phyloP scores from a whole-genome alignment of 164 flowering plant genomes.

The Magnolia changhungtana region DNA sequence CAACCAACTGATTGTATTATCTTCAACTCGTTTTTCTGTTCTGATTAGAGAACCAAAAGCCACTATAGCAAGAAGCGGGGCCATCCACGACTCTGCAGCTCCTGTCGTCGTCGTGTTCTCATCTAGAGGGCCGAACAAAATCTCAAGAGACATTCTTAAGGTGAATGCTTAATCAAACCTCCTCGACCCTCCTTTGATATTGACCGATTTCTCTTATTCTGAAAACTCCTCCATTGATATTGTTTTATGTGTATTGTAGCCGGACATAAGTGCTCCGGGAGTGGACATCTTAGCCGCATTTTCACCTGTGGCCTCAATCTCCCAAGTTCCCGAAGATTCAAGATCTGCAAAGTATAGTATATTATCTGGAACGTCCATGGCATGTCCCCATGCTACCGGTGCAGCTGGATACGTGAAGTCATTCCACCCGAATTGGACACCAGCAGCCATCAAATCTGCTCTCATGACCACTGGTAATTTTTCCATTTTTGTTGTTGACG shows the following conservation, averaged over 20 bases:
- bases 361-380: conserved; percentile 5
- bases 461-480: conserved; percentile 10
- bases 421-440: conserved; percentile 11
- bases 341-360: neutral
- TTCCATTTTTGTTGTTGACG: no score
- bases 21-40: neutral
- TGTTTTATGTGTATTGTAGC: neutral
- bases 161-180: conserved; percentile 15
- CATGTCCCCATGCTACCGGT: conserved; percentile 11
- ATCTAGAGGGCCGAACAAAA: conserved; percentile 60
- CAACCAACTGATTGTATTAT: neutral
- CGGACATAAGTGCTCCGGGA: conserved; percentile 14
- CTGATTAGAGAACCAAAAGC: neutral
- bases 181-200: neutral
- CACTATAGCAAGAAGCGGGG: neutral
- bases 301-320: neutral
- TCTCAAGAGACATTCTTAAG: conserved; percentile 57
- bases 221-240: neutral
- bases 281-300: conserved; percentile 10
- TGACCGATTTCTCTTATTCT: neutral
- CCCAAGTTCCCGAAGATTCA: neutral
- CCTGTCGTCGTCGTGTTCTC: conserved; percentile 75
- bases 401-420: conserved; percentile 9
- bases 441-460: conserved; percentile 12
- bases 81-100: neutral